phyloP scores from a whole-genome alignment of 371 early-diverging fungal genomes.

The Mucor indicus region DNA sequence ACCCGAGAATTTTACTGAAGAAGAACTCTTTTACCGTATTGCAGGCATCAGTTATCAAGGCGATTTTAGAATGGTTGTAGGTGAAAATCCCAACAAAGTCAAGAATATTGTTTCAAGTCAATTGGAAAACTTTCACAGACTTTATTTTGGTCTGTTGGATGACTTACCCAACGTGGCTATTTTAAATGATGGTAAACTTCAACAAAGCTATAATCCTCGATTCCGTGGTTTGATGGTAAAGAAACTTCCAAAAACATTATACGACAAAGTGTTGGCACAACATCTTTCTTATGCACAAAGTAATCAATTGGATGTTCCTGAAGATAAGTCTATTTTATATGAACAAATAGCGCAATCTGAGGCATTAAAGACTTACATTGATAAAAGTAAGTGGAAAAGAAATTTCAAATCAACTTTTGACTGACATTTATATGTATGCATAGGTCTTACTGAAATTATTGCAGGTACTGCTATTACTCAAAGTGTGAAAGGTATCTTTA shows the following conservation, averaged over 20 bases:
- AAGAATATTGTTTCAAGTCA: constrained; percentile 89
- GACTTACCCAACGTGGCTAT: constrained; percentile 74
- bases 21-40: constrained; percentile 82
- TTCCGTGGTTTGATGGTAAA: constrained; percentile 61
- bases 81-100: constrained; percentile 95
- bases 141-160: constrained; percentile 79
- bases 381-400: constrained; percentile 23
- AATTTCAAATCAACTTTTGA: neutral
- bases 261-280: constrained; percentile 40
- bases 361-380: constrained; percentile 32
- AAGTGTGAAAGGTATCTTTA: constrained; percentile 87
- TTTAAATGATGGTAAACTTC: constrained; percentile 54
- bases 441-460: constrained; percentile 40
- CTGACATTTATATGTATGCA: neutral
- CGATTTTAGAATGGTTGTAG: constrained; percentile 90
- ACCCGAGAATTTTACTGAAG: constrained; percentile 78
- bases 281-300: constrained; percentile 25
- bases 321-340: constrained; percentile 36
- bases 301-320: constrained; percentile 25
- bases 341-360: constrained; percentile 44
- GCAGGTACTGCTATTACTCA: constrained; percentile 84
- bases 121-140: constrained; percentile 68
- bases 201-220: constrained; percentile 63
- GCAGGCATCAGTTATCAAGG: constrained; percentile 88
- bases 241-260: constrained; percentile 64